These are phyloP conservation scores for Plectosphaerella cucumerina DNA, from an alignment of 2,329 filamentous ascomycete genomes.

Conservation along the genomic window DNA sequence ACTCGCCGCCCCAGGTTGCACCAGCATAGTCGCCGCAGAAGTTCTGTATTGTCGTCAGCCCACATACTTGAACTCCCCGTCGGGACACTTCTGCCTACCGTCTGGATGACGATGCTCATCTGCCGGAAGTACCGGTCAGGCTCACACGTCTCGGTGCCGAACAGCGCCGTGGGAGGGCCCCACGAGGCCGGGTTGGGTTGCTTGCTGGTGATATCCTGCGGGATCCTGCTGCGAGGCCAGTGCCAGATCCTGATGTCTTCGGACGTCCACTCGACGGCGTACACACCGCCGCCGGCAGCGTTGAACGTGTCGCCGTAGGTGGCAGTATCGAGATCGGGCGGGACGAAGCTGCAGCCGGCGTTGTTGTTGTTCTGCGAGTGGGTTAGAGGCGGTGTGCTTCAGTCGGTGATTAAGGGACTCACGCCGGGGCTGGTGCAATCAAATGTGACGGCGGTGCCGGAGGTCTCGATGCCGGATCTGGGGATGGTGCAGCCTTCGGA, in stretches of 20 bases:
- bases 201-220: slow-evolving; percentile 56
- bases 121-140: slow-evolving; percentile 62
- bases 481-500: slow-evolving; percentile 9
- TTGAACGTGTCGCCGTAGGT: slow-evolving; percentile 66
- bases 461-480: neutral
- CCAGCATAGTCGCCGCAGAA: slow-evolving; percentile 77
- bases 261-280: slow-evolving; percentile 67
- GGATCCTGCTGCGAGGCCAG: slow-evolving; percentile 63
- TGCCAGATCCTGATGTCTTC: slow-evolving; percentile 71
- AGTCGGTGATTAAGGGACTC: neutral
- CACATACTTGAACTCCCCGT: too few relatives aligned
- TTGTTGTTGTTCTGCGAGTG: slow-evolving; percentile 18
- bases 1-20: slow-evolving; percentile 35
- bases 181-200: slow-evolving; percentile 61
- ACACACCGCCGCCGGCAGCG: slow-evolving; percentile 60
- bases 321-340: slow-evolving; percentile 33
- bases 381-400: neutral
- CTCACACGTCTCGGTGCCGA: slow-evolving; percentile 61
- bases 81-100: too few relatives aligned
- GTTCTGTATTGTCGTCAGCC: slow-evolving; percentile 30
- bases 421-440: slow-evolving; percentile 19
- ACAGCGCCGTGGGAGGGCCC: slow-evolving; percentile 66
- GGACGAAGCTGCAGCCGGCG: slow-evolving; percentile 40
- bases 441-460: neutral
- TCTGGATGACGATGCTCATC: slow-evolving; percentile 71